A percentile compares a stretch with the other conserved stretches of the same genome.
Evolutionary conservation across 2,329 filamentous ascomycete species (phyloP).

Genomic region (Aspergillus neoniger): DNA sequence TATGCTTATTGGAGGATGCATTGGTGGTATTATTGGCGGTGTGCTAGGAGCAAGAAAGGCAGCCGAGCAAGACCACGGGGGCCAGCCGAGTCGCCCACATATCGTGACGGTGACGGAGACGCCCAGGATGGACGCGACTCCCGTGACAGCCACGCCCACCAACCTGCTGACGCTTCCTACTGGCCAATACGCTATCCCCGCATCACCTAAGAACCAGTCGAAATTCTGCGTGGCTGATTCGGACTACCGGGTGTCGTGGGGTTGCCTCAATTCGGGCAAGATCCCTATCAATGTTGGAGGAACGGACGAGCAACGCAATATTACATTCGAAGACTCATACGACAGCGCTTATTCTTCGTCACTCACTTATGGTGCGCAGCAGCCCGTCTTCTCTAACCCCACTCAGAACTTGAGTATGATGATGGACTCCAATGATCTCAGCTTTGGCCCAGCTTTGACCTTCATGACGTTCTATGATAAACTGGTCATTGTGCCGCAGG

Average conservation of each 20-base stretch:
- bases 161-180: conserved; percentile 51
- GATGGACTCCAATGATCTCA: conserved; percentile 57
- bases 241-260: conserved; percentile 53
- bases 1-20: conserved; percentile 51
- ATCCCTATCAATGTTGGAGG: conserved; percentile 38
- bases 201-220: conserved; percentile 50
- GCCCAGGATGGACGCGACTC: conserved; percentile 53
- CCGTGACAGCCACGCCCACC: conserved; percentile 49
- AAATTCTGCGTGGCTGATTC: conserved; percentile 52
- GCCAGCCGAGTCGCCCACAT: conserved; percentile 26
- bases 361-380: conserved; percentile 63
- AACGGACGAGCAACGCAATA: conserved; percentile 28
- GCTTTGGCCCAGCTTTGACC: conserved; percentile 63
- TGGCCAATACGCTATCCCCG: conserved; percentile 52
- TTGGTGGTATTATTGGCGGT: conserved; percentile 58
- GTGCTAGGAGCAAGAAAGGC: conserved; percentile 50
- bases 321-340: conserved; percentile 39
- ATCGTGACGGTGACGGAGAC: conserved; percentile 53
- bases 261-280: conserved; percentile 44
- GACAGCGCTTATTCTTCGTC: conserved; percentile 36
- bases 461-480: conserved; percentile 67
- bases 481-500: conserved; percentile 55
- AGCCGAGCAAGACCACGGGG: conserved; percentile 27
- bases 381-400: conserved; percentile 50
- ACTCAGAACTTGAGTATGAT: conserved; percentile 57